Percentiles rank a stretch among this genome's conserved stretches.
Conservation (phyloP, 805 yeast species). For the Yarrowia sp. region DNA sequence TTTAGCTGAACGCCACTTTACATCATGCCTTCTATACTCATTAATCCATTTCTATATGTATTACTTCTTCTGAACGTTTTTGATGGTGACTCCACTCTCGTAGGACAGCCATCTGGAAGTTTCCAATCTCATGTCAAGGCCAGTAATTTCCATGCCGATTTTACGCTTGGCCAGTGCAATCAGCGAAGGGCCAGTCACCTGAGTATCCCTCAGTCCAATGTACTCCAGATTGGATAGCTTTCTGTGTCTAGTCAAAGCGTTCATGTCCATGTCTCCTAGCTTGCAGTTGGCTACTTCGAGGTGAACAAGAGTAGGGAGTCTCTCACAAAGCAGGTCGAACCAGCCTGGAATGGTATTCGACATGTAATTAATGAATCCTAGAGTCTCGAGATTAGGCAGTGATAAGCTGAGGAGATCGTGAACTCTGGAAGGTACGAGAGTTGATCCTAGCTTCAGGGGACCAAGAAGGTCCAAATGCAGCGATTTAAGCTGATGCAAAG, state of each 20-base stretch:
- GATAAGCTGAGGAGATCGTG: neutral
- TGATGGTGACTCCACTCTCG: constrained; percentile 9
- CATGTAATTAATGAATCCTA: constrained; percentile 11
- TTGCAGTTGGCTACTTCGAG: constrained; percentile 13
- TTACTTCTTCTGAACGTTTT: neutral
- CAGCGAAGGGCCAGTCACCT: constrained; percentile 14
- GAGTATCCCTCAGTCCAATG: neutral
- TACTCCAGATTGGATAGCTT: constrained; percentile 9
- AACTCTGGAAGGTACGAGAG: constrained; percentile 2
- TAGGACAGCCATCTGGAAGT: constrained; percentile 22
- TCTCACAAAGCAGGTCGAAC: constrained; percentile 17
- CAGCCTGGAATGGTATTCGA: constrained; percentile 7
- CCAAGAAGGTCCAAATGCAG: constrained; percentile 30
- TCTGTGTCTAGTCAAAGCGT: neutral
- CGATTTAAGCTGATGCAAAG: constrained; percentile 6
- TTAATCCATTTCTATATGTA: neutral
- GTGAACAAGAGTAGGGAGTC: constrained; percentile 5
- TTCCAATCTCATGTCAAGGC: constrained; percentile 19
- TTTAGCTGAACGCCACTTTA: neutral
- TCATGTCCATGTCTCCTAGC: constrained; percentile 13
- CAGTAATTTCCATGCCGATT: constrained; percentile 12
- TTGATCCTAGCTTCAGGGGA: constrained; percentile 11
- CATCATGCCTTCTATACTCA: too few species aligned
- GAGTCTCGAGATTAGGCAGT: constrained; percentile 9
- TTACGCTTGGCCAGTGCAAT: constrained; percentile 8